Conservation (phyloP, 305 asterid genomes). For the Striga hermonthica region DNA sequence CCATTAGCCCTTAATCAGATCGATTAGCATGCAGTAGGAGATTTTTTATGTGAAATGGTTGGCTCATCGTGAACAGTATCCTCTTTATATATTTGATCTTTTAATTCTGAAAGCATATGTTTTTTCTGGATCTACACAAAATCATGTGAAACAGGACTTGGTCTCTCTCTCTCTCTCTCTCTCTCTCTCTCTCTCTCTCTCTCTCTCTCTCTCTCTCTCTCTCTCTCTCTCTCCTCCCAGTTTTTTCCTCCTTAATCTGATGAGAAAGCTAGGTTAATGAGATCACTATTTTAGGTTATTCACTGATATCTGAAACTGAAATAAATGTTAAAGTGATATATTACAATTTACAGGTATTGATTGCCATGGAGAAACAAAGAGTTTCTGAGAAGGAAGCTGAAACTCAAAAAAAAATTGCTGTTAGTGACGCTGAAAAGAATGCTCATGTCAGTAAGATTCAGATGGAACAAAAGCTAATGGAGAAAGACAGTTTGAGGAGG, state of each 20-base stretch:
- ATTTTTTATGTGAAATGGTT: constrained; percentile 3
- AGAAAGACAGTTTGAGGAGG: constrained; percentile 84
- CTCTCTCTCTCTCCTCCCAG: background rate
- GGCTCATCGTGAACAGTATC: constrained; percentile 14
- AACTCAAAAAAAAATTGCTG: constrained; percentile 85
- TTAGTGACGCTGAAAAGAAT: constrained; percentile 87
- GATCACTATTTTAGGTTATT: background rate
- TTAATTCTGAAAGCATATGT: background rate
- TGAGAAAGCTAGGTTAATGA: constrained; percentile 12
- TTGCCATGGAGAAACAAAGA: constrained; percentile 84
- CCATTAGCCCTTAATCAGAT: constrained; percentile 20
- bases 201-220: too few relatives aligned
- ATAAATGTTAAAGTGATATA: constrained; percentile 6
- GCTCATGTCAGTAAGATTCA: constrained; percentile 92
- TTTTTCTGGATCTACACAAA: background rate
- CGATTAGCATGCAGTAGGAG: constrained; percentile 1
- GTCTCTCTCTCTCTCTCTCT: too few relatives aligned
- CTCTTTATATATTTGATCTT: constrained; percentile 14
- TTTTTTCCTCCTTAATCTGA: background rate
- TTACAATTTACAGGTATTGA: constrained; percentile 75
- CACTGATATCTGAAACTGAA: constrained; percentile 4
- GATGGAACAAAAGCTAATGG: constrained; percentile 93
- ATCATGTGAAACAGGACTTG: background rate
- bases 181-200: too few relatives aligned
- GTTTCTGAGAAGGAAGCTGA: constrained; percentile 99